A percentile compares a stretch with the other conserved stretches of the same genome.
These are phyloP conservation scores for Mariannaea elegans DNA, from an alignment of 2,329 filamentous ascomycete species.

Conservation along the genomic window DNA sequence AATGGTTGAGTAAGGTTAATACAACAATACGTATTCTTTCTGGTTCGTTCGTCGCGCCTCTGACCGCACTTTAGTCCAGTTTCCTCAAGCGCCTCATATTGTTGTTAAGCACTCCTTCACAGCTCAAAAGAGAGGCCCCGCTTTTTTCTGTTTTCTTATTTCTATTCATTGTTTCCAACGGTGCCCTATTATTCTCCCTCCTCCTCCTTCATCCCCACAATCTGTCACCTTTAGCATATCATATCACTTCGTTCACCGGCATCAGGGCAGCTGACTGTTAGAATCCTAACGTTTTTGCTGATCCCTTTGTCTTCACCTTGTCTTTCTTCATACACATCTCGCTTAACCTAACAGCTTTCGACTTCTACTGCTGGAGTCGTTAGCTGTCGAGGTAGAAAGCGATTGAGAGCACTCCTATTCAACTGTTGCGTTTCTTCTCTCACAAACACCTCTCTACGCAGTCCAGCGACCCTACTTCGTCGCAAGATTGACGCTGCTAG, in stretches of 20 bases:
- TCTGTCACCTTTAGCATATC: too few relatives aligned
- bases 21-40: not conserved
- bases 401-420: not conserved
- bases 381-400: not conserved
- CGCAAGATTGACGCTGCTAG: not conserved
- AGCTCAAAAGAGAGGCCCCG: not conserved
- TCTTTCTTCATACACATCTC: not conserved
- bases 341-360: not conserved
- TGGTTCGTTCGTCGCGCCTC: not conserved
- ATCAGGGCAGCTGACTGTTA: not conserved
- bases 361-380: not conserved
- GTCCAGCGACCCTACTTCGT: not conserved
- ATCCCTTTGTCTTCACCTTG: not conserved
- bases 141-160: not conserved
- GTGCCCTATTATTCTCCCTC: not conserved
- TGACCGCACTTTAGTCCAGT: not conserved
- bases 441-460: not conserved
- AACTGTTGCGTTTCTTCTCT: not conserved
- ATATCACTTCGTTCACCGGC: not conserved
- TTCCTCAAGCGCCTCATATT: not conserved
- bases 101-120: not conserved
- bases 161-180: not conserved
- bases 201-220: not conserved
- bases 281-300: not conserved
- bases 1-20: not conserved